phyloP scores from a whole-genome alignment of 164 flowering plant species.

The Sedum album region DNA sequence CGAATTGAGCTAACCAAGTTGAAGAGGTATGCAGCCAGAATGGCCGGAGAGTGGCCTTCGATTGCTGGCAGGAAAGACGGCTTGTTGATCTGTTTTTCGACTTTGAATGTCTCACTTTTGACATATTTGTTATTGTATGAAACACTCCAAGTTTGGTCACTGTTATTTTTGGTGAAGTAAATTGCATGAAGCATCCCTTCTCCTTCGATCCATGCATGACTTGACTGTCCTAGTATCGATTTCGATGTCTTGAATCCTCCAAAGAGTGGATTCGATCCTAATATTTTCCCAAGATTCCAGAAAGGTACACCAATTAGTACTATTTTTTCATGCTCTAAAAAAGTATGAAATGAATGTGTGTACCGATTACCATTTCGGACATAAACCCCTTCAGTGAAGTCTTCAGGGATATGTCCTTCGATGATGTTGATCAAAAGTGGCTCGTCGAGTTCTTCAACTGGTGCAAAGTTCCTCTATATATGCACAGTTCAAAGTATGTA shows the following conservation, averaged over 20 bases:
- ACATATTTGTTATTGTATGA: slow-evolving; percentile 50
- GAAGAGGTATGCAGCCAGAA: slow-evolving; percentile 31
- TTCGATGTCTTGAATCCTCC: slow-evolving; percentile 39
- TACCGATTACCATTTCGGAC: slow-evolving; percentile 42
- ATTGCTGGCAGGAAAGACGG: slow-evolving; percentile 44
- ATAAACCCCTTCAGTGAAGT: slow-evolving; percentile 49
- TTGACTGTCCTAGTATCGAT: slow-evolving; percentile 47
- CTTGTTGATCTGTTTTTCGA: slow-evolving; percentile 32
- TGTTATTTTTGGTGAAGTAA: slow-evolving; percentile 24
- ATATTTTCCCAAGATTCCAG: slow-evolving; percentile 3
- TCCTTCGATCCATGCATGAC: slow-evolving; percentile 54
- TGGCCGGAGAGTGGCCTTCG: slow-evolving; percentile 42
- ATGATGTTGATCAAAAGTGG: slow-evolving; percentile 16
- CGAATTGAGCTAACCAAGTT: slow-evolving; percentile 25
- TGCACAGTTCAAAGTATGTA: not conserved
- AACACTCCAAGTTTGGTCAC: slow-evolving; percentile 22
- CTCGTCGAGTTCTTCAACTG: slow-evolving; percentile 37
- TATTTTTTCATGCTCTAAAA: no score
- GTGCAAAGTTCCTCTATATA: slow-evolving; percentile 48
- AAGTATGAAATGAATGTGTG: not conserved
- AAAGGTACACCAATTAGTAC: not conserved
- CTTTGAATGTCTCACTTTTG: slow-evolving; percentile 39
- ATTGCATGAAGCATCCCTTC: slow-evolving; percentile 71
- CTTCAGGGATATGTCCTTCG: slow-evolving; percentile 38
- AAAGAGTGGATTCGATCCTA: slow-evolving; percentile 61